Evolutionary conservation across 192 early-diverging fungal genomes (phyloP), one percentile per base, ranked within the genome.

Genomic region (Umbelopsis vinacea): DNA sequence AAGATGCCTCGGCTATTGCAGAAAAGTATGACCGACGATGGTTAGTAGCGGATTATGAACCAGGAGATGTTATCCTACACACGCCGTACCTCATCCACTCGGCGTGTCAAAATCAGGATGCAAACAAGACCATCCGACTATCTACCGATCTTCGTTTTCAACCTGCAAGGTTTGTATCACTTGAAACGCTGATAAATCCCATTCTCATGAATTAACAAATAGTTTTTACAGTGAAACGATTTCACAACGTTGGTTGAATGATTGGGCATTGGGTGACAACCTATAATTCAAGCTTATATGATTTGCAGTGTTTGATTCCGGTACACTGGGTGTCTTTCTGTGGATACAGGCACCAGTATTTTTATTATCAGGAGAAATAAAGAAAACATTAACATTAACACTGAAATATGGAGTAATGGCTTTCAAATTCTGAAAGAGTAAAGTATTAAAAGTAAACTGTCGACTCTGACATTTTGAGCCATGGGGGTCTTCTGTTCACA

Each of bases 21-120:
- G 57, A 63, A 19, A 63, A 63, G 26, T 63, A 63, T 17, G 19
- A 63, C 19, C 33, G 29, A 5, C 57, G 57, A 22, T 63, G 57
- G 57, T 26, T 63, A 1, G 57, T 63, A 29, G 33, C 57, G 33
- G 57, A 63, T 17, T 63, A 63, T 17, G 33, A 63, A 26, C 57
- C 57, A 19, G 57, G 57, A 17, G 57, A 63, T 37, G 57, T 63
- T 4, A 33, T 63, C 17, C 57, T 63, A 19, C 57, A 63, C 35
- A 63, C 57, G 15, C 57, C 57, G 5, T 63, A 37, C 57, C 33
- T 63, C 14, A 37, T 63, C 0, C 57, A 63, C 33, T 63, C 57
- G 23, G 57, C 57, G 3, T 63, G 57, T 37, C 57, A 63, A 26
- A 63, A 63, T 17, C 57, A 63, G 35, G 57, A 63, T 37, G 7